Evolutionary conservation across 306 rosid genomes (phyloP).

Genomic region (Acacia acuminata): DNA sequence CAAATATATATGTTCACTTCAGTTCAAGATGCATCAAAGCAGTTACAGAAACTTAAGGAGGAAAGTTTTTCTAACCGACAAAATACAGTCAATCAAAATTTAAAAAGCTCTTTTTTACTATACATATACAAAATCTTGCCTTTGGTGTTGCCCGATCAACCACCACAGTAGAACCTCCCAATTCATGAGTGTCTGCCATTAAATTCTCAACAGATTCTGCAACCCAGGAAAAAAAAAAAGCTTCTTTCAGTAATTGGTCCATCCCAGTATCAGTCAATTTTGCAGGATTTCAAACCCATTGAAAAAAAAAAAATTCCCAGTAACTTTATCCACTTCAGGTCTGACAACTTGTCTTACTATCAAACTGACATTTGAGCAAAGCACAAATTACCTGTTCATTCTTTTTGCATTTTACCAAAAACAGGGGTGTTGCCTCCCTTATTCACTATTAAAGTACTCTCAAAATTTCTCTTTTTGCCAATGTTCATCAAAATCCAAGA

Average conservation of each 20-base stretch:
- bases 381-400: too few relatives aligned
- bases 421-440: too few relatives aligned
- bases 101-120: neutral
- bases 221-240: slow-evolving; percentile 27
- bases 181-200: slow-evolving; percentile 91
- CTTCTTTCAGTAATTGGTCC: slow-evolving; percentile 12
- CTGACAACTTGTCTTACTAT: too few relatives aligned
- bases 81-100: neutral
- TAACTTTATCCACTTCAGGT: too few relatives aligned
- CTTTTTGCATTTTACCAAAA: too few relatives aligned
- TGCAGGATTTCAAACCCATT: too few relatives aligned
- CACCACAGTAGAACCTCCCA: slow-evolving; percentile 88
- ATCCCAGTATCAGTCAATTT: neutral
- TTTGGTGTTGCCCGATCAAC: slow-evolving; percentile 98
- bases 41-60: neutral
- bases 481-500: slow-evolving; percentile 10
- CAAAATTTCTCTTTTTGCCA: slow-evolving; percentile 17
- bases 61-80: neutral
- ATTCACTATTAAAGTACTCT: neutral
- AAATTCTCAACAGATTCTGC: slow-evolving; percentile 90
- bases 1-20: neutral
- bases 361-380: too few relatives aligned
- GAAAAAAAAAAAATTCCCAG: too few relatives aligned
- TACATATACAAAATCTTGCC: slow-evolving; percentile 54
- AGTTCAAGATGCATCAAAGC: neutral